Conservation (phyloP, 495 filamentous ascomycete genomes). For the Neurospora sp. region DNA sequence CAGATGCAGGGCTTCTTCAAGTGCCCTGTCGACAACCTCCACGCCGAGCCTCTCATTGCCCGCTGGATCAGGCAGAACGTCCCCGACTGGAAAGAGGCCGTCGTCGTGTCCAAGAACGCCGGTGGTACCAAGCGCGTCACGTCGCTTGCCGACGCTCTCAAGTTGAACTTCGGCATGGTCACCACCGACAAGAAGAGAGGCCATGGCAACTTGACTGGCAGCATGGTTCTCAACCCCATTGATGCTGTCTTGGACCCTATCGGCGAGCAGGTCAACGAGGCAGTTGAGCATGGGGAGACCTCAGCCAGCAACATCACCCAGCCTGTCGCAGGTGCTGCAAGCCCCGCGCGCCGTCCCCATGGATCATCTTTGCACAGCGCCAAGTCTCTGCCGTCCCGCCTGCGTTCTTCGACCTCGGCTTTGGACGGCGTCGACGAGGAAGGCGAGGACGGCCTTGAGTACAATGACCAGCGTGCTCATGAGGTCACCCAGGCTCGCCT, state of each 20-base stretch:
- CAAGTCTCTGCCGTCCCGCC: conserved; percentile 14
- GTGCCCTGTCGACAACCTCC: conserved; percentile 94
- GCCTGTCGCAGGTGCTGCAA: conserved; percentile 26
- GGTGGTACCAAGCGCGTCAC: conserved; percentile 95
- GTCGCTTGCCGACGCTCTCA: conserved; percentile 90
- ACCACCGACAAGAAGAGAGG: conserved; percentile 80
- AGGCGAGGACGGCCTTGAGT: conserved; percentile 49
- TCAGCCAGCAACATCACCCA: conserved; percentile 7
- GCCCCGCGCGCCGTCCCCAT: conserved; percentile 24
- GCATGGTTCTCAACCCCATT: conserved; percentile 49
- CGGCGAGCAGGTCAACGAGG: conserved; percentile 19
- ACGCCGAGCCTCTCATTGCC: conserved; percentile 92
- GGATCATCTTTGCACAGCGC: conserved; percentile 9
- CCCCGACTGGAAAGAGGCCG: conserved; percentile 75
- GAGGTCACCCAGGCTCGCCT: conserved; percentile 89
- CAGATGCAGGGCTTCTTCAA: conserved; percentile 99
- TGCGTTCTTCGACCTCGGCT: conserved; percentile 28
- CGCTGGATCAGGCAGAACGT: conserved; percentile 91
- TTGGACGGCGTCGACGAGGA: conserved; percentile 39
- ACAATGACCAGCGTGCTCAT: conserved; percentile 74
- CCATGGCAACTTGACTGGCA: conserved; percentile 55
- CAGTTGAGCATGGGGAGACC: not conserved
- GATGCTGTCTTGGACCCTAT: conserved; percentile 28
- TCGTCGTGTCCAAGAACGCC: conserved; percentile 96
- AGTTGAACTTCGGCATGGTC: conserved; percentile 94